Evolutionary conservation across 2,329 filamentous ascomycete genomes (phyloP), one percentile per base, ranked within the genome.

Genomic region (Phymatotrichopsis omnivora): DNA sequence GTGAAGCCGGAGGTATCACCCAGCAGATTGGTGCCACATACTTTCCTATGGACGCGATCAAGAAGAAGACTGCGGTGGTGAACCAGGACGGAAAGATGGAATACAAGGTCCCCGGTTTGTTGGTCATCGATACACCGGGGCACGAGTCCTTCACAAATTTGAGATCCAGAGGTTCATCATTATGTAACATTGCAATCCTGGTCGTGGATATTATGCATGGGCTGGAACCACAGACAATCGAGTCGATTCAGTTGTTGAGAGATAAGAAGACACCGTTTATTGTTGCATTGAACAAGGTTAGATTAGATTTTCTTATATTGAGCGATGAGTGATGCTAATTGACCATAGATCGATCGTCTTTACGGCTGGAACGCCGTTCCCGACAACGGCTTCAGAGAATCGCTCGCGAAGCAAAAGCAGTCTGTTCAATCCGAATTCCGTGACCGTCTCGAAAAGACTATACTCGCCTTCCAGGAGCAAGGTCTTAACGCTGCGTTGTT

Each of bases 131-230:
- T 68, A 98, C 91, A 1, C 93, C 91, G 60, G 91, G 91, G 70
- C 91, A 98, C 86, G 91, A 98, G 77, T 98, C 91, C 61, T 98
- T 98, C 77, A 94, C 89, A 54, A 98, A 98, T 68, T 69, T 98
- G 56, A 83, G 93, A 61, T 95, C 89, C 57, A 80, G 93, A 68
- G 91, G 91, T 68, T 96, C 91, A 30, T 96, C 87, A 11, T 83
- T 98, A 48, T 98, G 93, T 68, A 98, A 98, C 71, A 98, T 98
- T 68, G 91, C 91, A 59, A 98, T 98, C 63, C 71, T 98, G 56
- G 93, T 98, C 31, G 89, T 98, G 58, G 91, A 98, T 71, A 98
- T 98, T 61, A 96, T 98, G 91, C 91, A 98, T 75, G 93, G 93
- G 63, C 76, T 98, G 35, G 91, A 98, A 67, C 89, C 82, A 14